Evolutionary conservation across 2,329 filamentous ascomycete species (phyloP), one percentile per base, ranked within the genome.

Genomic region (Metarhizium rileyi): DNA sequence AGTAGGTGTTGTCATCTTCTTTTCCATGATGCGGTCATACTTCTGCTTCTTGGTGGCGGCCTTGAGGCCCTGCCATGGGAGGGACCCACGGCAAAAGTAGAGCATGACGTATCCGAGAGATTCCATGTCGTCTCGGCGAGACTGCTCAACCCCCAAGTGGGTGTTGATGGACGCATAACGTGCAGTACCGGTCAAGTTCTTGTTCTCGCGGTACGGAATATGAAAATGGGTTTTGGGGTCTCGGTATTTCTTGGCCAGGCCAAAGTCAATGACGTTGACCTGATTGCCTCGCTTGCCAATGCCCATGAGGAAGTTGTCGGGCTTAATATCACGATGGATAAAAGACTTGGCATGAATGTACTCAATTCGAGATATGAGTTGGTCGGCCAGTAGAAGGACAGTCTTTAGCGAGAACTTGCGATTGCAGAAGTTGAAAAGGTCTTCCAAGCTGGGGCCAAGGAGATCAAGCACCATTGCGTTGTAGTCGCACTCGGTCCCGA

Each of bases 401-500:
- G 93, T 98, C 85, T 98, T 98, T 59, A 98, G 75, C 12, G 93
- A 96, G 77, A 97, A 98, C 70, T 97, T 97, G 70, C 93, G 87
- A 83, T 97, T 97, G 83, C 93, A 98, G 72, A 97, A 97, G 81
- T 98, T 97, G 87, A 98, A 98, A 30, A 98, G 80, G 67, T 98
- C 93, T 73, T 98, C 93, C 70, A 98, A 74, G 64, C 86, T 93
- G 58, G 93, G 93, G 36, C 93, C 93, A 51, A 98, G 86, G 25
- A 98, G 84, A 65, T 98, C 93, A 57, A 97, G 83, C 47, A 98
- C 93, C 93, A 98, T 97, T 69, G 93, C 93, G 73, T 98, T 97
- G 83, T 98, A 97, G 75, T 97, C 93, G 72, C 91, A 97, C 74
- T 98, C 93, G 53, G 91, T 97, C 60, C 93, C 93, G 71, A 97